Conservation (phyloP, 208 protist species). For the Wallacemonas sp. region DNA sequence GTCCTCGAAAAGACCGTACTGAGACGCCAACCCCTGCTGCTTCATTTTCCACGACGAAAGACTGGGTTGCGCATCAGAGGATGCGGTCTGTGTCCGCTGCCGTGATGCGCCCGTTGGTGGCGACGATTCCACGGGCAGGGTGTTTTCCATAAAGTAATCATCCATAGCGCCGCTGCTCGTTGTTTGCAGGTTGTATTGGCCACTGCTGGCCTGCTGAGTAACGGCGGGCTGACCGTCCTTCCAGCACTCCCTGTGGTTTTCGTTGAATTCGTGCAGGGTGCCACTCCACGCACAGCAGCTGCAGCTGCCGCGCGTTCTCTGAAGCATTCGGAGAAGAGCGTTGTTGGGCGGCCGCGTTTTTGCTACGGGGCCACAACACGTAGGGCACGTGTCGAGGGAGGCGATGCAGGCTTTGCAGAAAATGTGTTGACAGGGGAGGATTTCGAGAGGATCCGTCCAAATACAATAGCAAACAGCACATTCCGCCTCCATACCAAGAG, state of each 20-base stretch:
- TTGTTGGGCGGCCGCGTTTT: slow-evolving; percentile 27
- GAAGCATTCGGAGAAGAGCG: slow-evolving; percentile 48
- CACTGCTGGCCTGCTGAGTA: background rate
- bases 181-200: background rate
- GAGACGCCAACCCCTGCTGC: slow-evolving; percentile 15
- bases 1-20: slow-evolving; percentile 42
- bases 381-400: slow-evolving; percentile 37
- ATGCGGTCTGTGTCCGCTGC: slow-evolving; percentile 6
- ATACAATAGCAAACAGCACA: slow-evolving; percentile 47
- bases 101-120: background rate
- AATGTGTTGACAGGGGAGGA: slow-evolving; percentile 56
- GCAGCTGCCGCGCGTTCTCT: slow-evolving; percentile 40
- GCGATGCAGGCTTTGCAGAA: slow-evolving; percentile 52
- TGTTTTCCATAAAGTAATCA: slow-evolving; percentile 48
- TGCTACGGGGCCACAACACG: slow-evolving; percentile 36
- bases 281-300: slow-evolving; percentile 57
- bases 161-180: slow-evolving; percentile 17
- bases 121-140: background rate
- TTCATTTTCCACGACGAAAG: background rate
- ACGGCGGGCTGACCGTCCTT: slow-evolving; percentile 14
- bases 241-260: slow-evolving; percentile 38
- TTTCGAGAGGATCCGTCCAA: slow-evolving; percentile 46
- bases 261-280: slow-evolving; percentile 47
- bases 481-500: slow-evolving; percentile 41
- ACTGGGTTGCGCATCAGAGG: background rate